Evolutionary conservation across 306 rosid genomes (phyloP), one percentile per base, ranked within the genome.

Genomic region (Prunus mume): DNA sequence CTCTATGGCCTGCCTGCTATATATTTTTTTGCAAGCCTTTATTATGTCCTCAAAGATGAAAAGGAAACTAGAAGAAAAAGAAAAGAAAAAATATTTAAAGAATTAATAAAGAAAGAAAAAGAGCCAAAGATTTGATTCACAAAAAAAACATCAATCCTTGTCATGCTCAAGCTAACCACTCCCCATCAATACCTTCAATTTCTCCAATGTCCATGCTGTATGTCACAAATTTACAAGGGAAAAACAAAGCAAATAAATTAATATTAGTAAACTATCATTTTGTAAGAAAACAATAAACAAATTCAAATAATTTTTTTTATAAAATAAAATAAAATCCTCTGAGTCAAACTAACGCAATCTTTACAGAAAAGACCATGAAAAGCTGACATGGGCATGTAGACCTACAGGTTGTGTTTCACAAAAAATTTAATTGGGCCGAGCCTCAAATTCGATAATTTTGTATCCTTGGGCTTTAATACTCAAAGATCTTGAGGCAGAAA

Each of bases 171-270:
- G 87, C 84, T 84, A 90, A 77, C 99, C 99, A 92, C 56, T 91
- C 96, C 20, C 83, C 96, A 75, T 87, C 96, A 82, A 92, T 77
- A 57, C 87, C 85, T 79, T 95, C 97, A 85, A 92, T 86, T 78
- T 96, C 91, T 87, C 90, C 96, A 74, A 89, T 88, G 64, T 92
- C 98, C 91, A 92, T 77, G 83, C 98, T 96, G 96, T 68, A 68
- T 32, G 55, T 68, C 81, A 75, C 68, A 56, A 65, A 63, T 38
- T 65, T 41, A 24, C 43, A 14, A 75, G 25, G 41, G 10, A 10
- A 65, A 46, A 56, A 62, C 19, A 0, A 25, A 61, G 74, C 50
- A 81, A 76, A 55, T 49, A 56, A 12, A 25, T 38, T 38, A 38
- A 38, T 38, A 38, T 38, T 38, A 38, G 43, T 38, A n/a, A 55